phyloP scores from a whole-genome alignment of 306 rosid genomes.

The Trifolium pratense region DNA sequence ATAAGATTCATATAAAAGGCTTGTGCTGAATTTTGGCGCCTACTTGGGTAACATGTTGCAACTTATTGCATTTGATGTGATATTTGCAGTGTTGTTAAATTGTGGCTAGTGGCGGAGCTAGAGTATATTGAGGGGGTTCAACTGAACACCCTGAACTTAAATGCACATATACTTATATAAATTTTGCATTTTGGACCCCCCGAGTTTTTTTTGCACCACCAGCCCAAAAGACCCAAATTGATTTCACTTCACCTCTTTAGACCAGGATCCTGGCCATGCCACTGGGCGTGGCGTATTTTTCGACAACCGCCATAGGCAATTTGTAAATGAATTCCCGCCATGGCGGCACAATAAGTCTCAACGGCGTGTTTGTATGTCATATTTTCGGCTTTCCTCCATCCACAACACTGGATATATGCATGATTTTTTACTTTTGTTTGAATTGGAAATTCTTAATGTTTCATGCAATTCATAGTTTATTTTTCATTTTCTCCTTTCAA shows the following conservation, averaged over 20 bases:
- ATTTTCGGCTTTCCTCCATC: neutral
- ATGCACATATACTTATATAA: too few species aligned
- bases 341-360: neutral
- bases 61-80: slow-evolving; percentile 19
- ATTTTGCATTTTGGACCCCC: too few species aligned
- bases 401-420: neutral
- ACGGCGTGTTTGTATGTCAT: neutral
- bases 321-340: neutral
- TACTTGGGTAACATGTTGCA: slow-evolving; percentile 20
- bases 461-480: slow-evolving; percentile 20
- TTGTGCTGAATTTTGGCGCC: slow-evolving; percentile 19
- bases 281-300: neutral
- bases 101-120: neutral
- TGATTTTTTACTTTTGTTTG: slow-evolving; percentile 23
- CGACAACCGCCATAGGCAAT: neutral
- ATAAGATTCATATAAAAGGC: slow-evolving; percentile 28
- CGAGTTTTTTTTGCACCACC: too few species aligned
- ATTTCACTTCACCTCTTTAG: too few species aligned
- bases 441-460: slow-evolving; percentile 23
- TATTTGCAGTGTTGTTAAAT: neutral
- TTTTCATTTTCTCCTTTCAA: slow-evolving; percentile 19
- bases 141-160: too few species aligned
- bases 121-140: too few species aligned
- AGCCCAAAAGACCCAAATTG: too few species aligned
- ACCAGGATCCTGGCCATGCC: too few species aligned